A percentile compares a stretch with the other conserved stretches of the same genome.
Evolutionary conservation across 1,284 basidiomycete genomes (phyloP).

Genomic region (Leccinum colubrinum): DNA sequence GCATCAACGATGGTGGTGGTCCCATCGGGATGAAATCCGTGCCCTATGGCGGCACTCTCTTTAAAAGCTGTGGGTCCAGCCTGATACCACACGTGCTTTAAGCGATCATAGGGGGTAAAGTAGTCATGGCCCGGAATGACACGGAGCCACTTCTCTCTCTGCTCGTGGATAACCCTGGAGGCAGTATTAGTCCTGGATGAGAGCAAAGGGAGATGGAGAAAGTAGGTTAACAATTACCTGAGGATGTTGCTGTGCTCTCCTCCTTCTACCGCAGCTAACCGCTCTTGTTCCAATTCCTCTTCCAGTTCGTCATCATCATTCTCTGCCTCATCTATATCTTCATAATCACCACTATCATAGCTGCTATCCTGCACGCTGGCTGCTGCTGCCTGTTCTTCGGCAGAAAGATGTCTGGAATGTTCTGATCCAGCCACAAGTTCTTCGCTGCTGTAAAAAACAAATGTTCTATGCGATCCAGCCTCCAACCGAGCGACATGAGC

Average conservation of each 20-base stretch:
- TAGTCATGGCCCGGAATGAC: background rate
- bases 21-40: constrained; percentile 1
- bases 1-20: background rate
- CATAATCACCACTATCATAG: too few relatives aligned
- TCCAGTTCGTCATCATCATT: background rate
- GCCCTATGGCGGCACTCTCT: background rate
- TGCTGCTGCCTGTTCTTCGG: too few relatives aligned
- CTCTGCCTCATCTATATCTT: too few relatives aligned
- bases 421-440: too few relatives aligned
- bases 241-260: too few relatives aligned
- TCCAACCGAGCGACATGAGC: background rate
- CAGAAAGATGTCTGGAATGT: too few relatives aligned
- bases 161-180: background rate
- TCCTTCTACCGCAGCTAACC: background rate
- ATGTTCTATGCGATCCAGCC: background rate
- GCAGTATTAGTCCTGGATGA: too few relatives aligned
- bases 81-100: constrained; percentile 3
- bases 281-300: background rate
- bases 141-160: constrained; percentile 6
- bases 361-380: too few relatives aligned
- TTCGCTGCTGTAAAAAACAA: background rate
- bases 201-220: too few relatives aligned
- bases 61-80: background rate
- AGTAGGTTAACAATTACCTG: background rate
- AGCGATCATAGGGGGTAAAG: constrained; percentile 1